Conservation (phyloP, 371 early-diverging fungal genomes). For the Lichtheimia ramosa region DNA sequence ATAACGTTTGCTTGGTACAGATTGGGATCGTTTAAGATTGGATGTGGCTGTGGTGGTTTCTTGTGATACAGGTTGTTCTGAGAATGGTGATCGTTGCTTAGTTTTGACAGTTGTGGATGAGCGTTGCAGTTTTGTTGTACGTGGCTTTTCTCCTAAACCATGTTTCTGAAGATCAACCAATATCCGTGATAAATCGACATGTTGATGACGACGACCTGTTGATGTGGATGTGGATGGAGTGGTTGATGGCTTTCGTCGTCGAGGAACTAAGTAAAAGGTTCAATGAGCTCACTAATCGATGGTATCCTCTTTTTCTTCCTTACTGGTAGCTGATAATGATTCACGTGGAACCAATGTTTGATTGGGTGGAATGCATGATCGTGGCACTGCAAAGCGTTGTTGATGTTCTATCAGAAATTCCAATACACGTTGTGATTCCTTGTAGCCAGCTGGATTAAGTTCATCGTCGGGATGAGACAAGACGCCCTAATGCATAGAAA, state of each 20-base stretch:
- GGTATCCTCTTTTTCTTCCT: too few species aligned
- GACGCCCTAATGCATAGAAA: constrained; percentile 28
- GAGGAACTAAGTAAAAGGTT: not conserved
- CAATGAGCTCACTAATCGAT: not conserved
- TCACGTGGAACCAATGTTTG: constrained; percentile 1
- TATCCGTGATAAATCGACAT: not conserved
- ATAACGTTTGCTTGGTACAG: constrained; percentile 16
- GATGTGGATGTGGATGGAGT: not conserved
- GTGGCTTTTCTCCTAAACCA: constrained; percentile 3
- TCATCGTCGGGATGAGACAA: constrained; percentile 59
- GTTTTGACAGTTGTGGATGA: constrained; percentile 4
- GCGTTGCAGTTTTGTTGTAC: constrained; percentile 1
- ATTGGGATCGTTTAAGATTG: constrained; percentile 17
- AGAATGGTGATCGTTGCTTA: not conserved
- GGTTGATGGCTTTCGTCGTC: not conserved
- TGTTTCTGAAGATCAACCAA: not conserved
- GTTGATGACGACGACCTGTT: not conserved
- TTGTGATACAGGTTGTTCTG: not conserved
- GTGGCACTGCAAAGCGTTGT: constrained; percentile 27
- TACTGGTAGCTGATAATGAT: not conserved
- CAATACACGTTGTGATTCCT: constrained; percentile 57
- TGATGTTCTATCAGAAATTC: constrained; percentile 58
- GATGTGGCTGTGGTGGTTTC: not conserved
- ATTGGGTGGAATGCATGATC: constrained; percentile 11
- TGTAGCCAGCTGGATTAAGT: constrained; percentile 61